Conservation (phyloP, 208 protist genomes). For the Crithidia brevicula region DNA sequence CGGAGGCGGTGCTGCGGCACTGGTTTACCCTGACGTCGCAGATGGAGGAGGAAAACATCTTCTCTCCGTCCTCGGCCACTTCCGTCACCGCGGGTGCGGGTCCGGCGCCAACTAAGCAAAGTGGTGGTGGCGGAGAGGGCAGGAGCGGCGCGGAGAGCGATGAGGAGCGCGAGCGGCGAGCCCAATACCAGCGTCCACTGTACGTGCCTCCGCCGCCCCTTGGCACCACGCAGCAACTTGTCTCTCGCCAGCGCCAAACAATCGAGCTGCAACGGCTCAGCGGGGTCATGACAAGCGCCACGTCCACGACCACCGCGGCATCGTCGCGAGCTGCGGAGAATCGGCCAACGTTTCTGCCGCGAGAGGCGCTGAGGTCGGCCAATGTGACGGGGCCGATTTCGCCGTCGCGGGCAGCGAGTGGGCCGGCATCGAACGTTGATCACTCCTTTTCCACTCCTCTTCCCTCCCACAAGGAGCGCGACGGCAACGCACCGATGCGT, state of each 20-base stretch:
- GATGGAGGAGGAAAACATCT: slow-evolving; percentile 38
- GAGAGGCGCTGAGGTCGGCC: background rate
- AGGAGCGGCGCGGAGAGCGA: background rate
- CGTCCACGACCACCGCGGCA: background rate
- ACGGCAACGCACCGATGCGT: background rate
- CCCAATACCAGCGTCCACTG: slow-evolving; percentile 37
- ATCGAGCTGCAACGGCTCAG: slow-evolving; percentile 35
- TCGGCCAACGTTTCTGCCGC: background rate
- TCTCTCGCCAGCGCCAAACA: slow-evolving; percentile 23
- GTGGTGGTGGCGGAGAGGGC: background rate
- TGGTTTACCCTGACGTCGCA: slow-evolving; percentile 71
- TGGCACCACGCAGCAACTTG: slow-evolving; percentile 27
- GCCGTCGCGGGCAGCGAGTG: background rate
- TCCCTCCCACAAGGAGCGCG: background rate
- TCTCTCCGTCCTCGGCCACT: slow-evolving; percentile 7
- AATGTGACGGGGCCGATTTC: background rate
- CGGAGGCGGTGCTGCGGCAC: slow-evolving; percentile 72
- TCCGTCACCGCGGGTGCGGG: slow-evolving; percentile 7
- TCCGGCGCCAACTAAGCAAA: slow-evolving; percentile 12
- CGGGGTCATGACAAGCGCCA: background rate
- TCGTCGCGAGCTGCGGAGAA: background rate
- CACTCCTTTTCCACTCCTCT: background rate
- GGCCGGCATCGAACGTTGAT: background rate
- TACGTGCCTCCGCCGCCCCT: slow-evolving; percentile 43
- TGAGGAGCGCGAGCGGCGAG: slow-evolving; percentile 6